Conservation (phyloP, 1,284 basidiomycete species). For the Ganoderma sinense region DNA sequence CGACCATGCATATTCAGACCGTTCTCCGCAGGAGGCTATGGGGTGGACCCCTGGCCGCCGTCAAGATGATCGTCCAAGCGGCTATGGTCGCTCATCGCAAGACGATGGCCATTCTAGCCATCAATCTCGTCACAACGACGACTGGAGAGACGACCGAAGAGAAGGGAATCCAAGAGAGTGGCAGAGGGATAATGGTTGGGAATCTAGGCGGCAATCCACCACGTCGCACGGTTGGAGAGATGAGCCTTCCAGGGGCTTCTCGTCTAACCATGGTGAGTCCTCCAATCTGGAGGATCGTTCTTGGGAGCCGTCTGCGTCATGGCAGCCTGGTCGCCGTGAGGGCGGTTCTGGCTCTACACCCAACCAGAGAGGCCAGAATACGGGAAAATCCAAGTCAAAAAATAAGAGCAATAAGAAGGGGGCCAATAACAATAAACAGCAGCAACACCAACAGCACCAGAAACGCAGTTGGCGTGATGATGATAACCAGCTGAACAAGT, state of each 20-base stretch:
- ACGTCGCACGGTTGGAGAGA: conserved; percentile 22
- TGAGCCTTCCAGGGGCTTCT: conserved; percentile 20
- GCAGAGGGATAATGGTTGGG: conserved; percentile 48
- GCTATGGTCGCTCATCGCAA: conserved; percentile 52
- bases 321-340: conserved; percentile 40
- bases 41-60: conserved; percentile 43
- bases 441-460: conserved; percentile 40
- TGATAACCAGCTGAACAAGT: conserved; percentile 77
- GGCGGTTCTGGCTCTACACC: conserved; percentile 34
- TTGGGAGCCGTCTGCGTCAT: conserved; percentile 46
- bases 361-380: conserved; percentile 38
- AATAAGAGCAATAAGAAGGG: conserved; percentile 43
- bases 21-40: conserved; percentile 48
- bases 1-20: conserved; percentile 49
- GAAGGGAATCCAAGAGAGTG: conserved; percentile 32
- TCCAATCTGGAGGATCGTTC: conserved; percentile 41
- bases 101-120: conserved; percentile 38
- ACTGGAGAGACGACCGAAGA: conserved; percentile 34
- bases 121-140: conserved; percentile 34
- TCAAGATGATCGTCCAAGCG: conserved; percentile 43
- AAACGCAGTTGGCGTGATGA: conserved; percentile 68
- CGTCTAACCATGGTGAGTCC: conserved; percentile 24
- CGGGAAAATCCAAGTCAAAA: conserved; percentile 44
- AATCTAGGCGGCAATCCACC: conserved; percentile 34
- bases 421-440: conserved; percentile 46